Evolutionary conservation across 202 grass and related monocot species (phyloP).

Genomic region (Panicum virgatum): DNA sequence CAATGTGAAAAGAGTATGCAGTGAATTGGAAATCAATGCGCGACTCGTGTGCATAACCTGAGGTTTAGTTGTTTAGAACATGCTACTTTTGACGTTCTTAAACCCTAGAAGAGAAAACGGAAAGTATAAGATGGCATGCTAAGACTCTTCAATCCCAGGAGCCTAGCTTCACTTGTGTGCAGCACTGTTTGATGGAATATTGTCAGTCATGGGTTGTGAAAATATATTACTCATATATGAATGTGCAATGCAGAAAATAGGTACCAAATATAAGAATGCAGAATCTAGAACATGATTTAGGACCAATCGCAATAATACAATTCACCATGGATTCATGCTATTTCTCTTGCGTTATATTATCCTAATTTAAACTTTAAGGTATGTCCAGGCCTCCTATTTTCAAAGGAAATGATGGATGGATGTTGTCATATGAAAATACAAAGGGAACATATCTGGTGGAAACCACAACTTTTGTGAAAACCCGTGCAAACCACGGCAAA

Average conservation of each 20-base stretch:
- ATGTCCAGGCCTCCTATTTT: not conserved
- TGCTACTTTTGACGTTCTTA: not conserved
- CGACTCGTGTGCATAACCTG: not conserved
- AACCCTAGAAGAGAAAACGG: not conserved
- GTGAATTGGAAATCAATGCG: not conserved
- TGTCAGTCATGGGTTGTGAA: not conserved
- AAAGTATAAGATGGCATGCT: not conserved
- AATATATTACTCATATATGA: not conserved
- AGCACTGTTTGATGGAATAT: constrained; percentile 8
- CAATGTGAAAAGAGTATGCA: not conserved
- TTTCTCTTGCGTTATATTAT: constrained; percentile 6
- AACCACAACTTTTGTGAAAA: too few relatives aligned
- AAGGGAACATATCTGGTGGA: too few relatives aligned
- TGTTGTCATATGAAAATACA: not conserved
- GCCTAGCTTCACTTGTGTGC: constrained; percentile 16
- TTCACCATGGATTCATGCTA: not conserved
- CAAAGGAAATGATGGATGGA: not conserved
- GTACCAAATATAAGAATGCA: not conserved
- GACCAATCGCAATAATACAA: not conserved
- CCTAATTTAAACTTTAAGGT: not conserved
- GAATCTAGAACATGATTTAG: not conserved
- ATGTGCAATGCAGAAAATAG: constrained; percentile 3
- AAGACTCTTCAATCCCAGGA: not conserved
- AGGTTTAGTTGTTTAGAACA: not conserved
- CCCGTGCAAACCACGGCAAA: too few relatives aligned